phyloP scores from a whole-genome alignment of 1,284 basidiomycete species.

The Waitea zeae region DNA sequence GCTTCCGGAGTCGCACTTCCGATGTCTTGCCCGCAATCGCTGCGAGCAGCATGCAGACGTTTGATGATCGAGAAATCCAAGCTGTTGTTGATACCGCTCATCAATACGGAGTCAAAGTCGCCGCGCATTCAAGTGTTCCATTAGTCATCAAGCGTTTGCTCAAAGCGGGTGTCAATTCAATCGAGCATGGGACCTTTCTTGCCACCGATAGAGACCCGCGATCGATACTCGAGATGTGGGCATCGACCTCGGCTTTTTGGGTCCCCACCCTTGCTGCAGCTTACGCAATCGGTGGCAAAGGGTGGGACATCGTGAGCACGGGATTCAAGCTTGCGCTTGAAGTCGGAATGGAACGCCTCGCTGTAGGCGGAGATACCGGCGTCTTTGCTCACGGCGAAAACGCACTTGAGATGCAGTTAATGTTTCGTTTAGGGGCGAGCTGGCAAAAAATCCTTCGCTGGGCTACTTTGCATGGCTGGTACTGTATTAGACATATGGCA shows the following conservation, averaged over 20 bases:
- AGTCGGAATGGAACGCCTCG: conserved; percentile 25
- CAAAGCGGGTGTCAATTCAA: conserved; percentile 22
- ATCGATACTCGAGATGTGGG: too few species aligned
- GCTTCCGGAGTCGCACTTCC: conserved; percentile 23
- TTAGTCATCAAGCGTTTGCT: conserved; percentile 20
- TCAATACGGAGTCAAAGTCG: conserved; percentile 35
- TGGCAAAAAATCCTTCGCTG: conserved; percentile 37
- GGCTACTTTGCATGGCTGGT: conserved; percentile 43
- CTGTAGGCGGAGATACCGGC: conserved; percentile 47
- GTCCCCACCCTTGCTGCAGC: conserved; percentile 43
- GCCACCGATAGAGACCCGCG: too few species aligned
- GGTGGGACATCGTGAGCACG: conserved; percentile 20
- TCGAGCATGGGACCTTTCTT: conserved; percentile 30
- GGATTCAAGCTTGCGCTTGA: conserved; percentile 29
- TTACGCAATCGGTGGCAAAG: conserved; percentile 16
- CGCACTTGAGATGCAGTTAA: conserved; percentile 40
- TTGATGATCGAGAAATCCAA: conserved; percentile 27
- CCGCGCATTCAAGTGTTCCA: conserved; percentile 32
- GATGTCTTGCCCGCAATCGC: conserved; percentile 20
- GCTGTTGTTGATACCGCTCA: conserved; percentile 35
- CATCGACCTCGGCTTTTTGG: conserved; percentile 21
- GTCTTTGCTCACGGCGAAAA: conserved; percentile 46
- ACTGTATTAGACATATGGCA: conserved; percentile 28
- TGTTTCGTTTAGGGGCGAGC: conserved; percentile 36
- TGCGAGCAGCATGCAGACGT: conserved; percentile 22